phyloP scores from a whole-genome alignment of 306 rosid species.

The Cyclanthera cordifolia region DNA sequence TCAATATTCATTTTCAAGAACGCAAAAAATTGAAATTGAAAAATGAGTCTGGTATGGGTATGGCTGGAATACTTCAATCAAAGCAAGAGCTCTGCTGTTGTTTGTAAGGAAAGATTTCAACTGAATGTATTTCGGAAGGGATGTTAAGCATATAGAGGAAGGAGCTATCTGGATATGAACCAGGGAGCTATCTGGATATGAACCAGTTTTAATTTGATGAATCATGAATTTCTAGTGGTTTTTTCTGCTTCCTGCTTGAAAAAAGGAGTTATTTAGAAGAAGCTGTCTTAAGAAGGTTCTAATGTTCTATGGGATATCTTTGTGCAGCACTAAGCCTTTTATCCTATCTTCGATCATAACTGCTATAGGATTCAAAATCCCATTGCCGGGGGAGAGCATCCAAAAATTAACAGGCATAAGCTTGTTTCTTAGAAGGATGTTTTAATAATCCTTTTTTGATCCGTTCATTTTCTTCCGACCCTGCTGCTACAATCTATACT shows the following conservation, averaged over 20 bases:
- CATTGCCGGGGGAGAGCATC: neutral
- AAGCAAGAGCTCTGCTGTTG: slow-evolving; percentile 2
- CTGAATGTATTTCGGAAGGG: slow-evolving; percentile 9
- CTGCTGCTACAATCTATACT: slow-evolving; percentile 15
- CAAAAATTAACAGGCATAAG: neutral
- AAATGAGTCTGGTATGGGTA: neutral
- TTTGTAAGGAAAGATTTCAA: neutral
- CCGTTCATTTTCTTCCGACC: slow-evolving; percentile 11
- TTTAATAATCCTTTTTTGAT: slow-evolving; percentile 4
- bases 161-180: neutral
- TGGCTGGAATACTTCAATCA: neutral
- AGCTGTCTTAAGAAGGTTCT: neutral
- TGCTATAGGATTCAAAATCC: neutral
- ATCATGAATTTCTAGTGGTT: neutral
- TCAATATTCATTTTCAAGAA: neutral
- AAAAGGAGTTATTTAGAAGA: neutral
- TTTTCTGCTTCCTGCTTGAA: neutral
- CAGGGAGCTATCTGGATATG: neutral
- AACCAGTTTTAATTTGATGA: neutral
- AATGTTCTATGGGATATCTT: neutral
- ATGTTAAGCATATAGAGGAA: neutral
- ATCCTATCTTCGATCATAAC: neutral
- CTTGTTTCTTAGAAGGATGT: slow-evolving; percentile 6
- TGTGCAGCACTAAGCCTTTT: neutral
- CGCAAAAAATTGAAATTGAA: slow-evolving; percentile 4